Evolutionary conservation across 805 yeast species (phyloP).

Genomic region (Saturnispora saitoi): DNA sequence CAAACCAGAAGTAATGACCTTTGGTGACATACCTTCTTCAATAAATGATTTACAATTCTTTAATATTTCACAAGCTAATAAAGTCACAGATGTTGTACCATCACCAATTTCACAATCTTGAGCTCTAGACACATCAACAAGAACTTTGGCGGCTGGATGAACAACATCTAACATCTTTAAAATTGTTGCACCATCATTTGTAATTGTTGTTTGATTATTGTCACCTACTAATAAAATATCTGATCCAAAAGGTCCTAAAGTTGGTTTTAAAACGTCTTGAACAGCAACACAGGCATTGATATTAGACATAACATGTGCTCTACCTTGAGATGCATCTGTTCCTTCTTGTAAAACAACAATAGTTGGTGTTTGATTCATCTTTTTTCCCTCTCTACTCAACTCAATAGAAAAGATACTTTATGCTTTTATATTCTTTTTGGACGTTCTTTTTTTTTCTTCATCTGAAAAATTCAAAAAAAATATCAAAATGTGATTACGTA

Average conservation of each 20-base stretch:
- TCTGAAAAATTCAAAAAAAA: not conserved
- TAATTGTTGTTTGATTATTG: constrained; percentile 83
- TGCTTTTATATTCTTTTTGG: not conserved
- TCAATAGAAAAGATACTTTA: not conserved
- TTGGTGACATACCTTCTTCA: constrained; percentile 94
- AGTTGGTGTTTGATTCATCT: constrained; percentile 83
- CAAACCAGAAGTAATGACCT: constrained; percentile 79
- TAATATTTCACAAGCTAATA: constrained; percentile 88
- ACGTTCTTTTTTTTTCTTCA: not conserved
- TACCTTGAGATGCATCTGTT: constrained; percentile 93
- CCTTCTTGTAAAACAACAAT: constrained; percentile 97
- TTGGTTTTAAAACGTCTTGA: constrained; percentile 90
- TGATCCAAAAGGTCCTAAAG: constrained; percentile 95
- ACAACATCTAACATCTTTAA: constrained; percentile 86
- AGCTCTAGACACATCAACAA: constrained; percentile 89
- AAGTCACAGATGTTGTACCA: constrained; percentile 94
- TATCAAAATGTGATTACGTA: not conserved
- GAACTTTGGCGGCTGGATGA: constrained; percentile 95
- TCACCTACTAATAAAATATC: constrained; percentile 80
- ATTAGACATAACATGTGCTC: constrained; percentile 89
- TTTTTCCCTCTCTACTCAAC: not conserved
- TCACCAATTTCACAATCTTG: constrained; percentile 99
- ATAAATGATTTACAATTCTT: constrained; percentile 85
- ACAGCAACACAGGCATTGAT: constrained; percentile 96
- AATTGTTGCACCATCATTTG: constrained; percentile 98